phyloP scores from a whole-genome alignment of 768 basidiomycete species.

The Pleurotus platypus region DNA sequence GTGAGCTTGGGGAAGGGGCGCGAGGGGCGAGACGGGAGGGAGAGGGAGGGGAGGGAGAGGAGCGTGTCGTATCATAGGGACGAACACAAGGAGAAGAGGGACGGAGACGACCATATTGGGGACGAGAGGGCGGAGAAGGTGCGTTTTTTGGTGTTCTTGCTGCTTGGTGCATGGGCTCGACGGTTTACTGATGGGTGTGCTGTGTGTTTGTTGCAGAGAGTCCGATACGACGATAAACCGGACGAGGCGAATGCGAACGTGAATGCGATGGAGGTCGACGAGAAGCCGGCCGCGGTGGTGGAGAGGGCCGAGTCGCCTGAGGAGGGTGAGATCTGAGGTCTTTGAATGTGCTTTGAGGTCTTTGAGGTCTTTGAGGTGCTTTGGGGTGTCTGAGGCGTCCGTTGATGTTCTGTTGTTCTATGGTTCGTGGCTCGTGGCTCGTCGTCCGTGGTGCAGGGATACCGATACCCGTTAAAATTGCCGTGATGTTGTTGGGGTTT shows the following conservation, averaged over 20 bases:
- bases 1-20: conserved; percentile 10
- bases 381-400: too few species aligned
- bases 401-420: too few species aligned
- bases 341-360: neutral
- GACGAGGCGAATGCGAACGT: conserved; percentile 15
- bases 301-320: conserved; percentile 76
- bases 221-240: conserved; percentile 46
- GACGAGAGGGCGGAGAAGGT: conserved; percentile 69
- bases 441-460: too few species aligned
- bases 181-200: too few species aligned
- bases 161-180: too few species aligned
- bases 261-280: conserved; percentile 37
- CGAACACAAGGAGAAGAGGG: conserved; percentile 50
- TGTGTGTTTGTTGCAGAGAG: conserved; percentile 44
- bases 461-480: too few species aligned
- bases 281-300: conserved; percentile 31
- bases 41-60: conserved; percentile 24
- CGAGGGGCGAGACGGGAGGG: too few species aligned
- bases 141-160: conserved; percentile 10
- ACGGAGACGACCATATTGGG: conserved; percentile 43
- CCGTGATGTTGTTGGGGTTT: too few species aligned
- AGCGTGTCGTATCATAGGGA: conserved; percentile 36
- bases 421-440: too few species aligned
- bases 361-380: too few species aligned
- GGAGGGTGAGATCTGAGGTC: conserved; percentile 76